Evolutionary conservation across 768 basidiomycete genomes (phyloP).

Genomic region (Obba rivulosa): DNA sequence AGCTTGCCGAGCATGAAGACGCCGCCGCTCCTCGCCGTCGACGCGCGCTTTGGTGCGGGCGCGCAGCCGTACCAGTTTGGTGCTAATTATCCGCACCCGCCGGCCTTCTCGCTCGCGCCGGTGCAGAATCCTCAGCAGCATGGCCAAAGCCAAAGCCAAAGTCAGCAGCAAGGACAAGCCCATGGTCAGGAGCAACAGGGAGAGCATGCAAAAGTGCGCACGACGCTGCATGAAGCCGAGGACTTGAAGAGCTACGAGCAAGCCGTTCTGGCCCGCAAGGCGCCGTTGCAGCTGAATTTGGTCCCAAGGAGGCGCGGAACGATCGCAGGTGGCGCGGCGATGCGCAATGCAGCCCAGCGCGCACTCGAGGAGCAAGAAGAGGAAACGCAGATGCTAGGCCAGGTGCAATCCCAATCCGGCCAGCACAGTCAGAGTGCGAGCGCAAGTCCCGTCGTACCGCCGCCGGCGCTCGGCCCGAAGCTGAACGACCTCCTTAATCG

Average conservation of each 20-base stretch:
- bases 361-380: slow-evolving; percentile 8
- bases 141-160: slow-evolving; percentile 1
- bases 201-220: slow-evolving; percentile 19
- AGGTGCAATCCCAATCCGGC: slow-evolving; percentile 3
- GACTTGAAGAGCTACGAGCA: slow-evolving; percentile 71
- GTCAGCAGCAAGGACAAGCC: slow-evolving; percentile 13
- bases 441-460: slow-evolving; percentile 14
- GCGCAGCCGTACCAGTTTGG: slow-evolving; percentile 5
- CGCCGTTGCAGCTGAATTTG: slow-evolving; percentile 54
- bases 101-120: not conserved
- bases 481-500: slow-evolving; percentile 21
- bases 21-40: slow-evolving; percentile 35
- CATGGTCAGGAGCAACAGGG: slow-evolving; percentile 11
- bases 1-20: slow-evolving; percentile 69
- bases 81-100: not conserved
- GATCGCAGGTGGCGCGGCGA: slow-evolving; percentile 22
- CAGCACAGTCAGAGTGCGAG: slow-evolving; percentile 14
- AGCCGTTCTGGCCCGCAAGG: slow-evolving; percentile 64
- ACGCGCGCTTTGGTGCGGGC: slow-evolving; percentile 6
- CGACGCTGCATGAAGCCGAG: slow-evolving; percentile 39
- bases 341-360: slow-evolving; percentile 10
- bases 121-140: not conserved
- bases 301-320: slow-evolving; percentile 34
- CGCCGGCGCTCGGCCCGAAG: slow-evolving; percentile 8
- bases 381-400: slow-evolving; percentile 2